Conservation (phyloP, 345 rosid species). For the Salix exigua region DNA sequence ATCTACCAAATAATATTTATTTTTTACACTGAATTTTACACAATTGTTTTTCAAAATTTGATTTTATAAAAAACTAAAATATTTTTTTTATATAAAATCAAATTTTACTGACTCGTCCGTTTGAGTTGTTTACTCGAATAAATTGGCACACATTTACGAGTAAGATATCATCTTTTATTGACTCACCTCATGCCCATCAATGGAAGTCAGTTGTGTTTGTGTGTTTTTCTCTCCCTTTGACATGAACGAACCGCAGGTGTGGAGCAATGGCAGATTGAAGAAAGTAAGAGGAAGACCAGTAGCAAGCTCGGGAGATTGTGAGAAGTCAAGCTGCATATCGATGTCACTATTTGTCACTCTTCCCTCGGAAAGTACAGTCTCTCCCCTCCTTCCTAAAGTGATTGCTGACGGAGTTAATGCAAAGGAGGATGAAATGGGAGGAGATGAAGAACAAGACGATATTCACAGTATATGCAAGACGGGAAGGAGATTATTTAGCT, state of each 20-base stretch:
- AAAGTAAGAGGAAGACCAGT: conserved; percentile 66
- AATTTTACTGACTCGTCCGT: no score
- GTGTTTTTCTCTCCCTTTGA: background rate
- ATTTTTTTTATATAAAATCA: no score
- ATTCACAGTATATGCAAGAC: background rate
- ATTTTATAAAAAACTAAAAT: no score
- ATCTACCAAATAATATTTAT: no score
- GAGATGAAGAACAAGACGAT: conserved; percentile 17
- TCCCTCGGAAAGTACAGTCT: conserved; percentile 46
- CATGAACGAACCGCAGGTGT: conserved; percentile 44
- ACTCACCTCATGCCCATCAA: background rate
- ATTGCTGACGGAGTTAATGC: background rate
- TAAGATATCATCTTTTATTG: background rate
- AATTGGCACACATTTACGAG: background rate
- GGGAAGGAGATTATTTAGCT: conserved; percentile 32
- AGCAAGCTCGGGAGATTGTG: conserved; percentile 27
- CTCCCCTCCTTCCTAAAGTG: conserved; percentile 36
- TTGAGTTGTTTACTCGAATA: background rate
- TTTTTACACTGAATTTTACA: no score
- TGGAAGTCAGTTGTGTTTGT: no score
- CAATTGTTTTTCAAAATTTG: no score
- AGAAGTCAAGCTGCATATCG: conserved; percentile 27
- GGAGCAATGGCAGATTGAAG: conserved; percentile 72
- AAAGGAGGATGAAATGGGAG: conserved; percentile 9
- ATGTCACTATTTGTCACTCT: conserved; percentile 64